These are phyloP conservation scores for Debaryomyces sp. DNA, from an alignment of 1,139 yeast genomes.

Conservation along the genomic window DNA sequence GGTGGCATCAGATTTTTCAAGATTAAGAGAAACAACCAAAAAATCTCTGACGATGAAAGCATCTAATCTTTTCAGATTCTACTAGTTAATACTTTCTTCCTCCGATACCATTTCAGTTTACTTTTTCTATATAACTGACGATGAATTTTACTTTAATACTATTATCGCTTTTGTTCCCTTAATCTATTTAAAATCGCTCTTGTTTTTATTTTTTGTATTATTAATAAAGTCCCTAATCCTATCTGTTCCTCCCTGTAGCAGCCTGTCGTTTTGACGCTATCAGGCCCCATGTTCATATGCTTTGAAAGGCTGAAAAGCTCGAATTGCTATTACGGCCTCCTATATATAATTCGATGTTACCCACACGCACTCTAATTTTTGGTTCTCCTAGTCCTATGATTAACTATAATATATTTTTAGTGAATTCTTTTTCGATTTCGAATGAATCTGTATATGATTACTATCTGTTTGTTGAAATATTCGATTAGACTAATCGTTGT, in stretches of 20 bases:
- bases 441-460: neutral
- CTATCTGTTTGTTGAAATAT: neutral
- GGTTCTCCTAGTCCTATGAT: neutral
- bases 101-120: constrained; percentile 8
- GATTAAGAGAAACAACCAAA: constrained; percentile 69
- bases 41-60: constrained; percentile 62
- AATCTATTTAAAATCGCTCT: constrained; percentile 3
- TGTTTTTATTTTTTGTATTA: constrained; percentile 5
- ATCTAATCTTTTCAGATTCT: constrained; percentile 32
- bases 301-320: neutral
- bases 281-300: neutral
- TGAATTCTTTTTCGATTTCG: neutral
- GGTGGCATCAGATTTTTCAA: constrained; percentile 81
- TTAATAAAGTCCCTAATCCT: constrained; percentile 1
- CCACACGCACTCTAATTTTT: constrained; percentile 1
- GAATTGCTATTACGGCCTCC: constrained; percentile 1
- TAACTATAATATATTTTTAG: neutral
- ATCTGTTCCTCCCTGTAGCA: neutral
- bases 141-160: constrained; percentile 3
- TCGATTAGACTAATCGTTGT: neutral
- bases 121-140: constrained; percentile 7
- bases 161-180: constrained; percentile 4
- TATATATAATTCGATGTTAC: neutral
- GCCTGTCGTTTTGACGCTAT: neutral
- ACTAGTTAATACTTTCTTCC: neutral